These are phyloP conservation scores for Fusarium chuoi DNA, from an alignment of 2,329 filamentous ascomycete species.

Conservation along the genomic window DNA sequence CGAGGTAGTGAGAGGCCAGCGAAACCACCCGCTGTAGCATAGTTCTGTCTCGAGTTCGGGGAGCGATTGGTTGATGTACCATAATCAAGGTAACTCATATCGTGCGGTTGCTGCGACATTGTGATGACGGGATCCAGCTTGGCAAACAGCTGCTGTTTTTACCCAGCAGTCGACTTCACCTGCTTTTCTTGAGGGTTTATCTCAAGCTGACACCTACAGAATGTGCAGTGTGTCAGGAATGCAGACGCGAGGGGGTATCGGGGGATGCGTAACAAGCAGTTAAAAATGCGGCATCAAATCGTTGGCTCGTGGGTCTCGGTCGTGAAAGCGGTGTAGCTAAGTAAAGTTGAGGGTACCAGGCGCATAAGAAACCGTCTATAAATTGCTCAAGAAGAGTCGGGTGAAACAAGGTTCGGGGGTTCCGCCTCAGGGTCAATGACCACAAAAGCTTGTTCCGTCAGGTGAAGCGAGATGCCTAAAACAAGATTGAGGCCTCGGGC, in stretches of 20 bases:
- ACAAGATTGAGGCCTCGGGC: constrained; percentile 20
- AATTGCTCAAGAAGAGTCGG: background rate
- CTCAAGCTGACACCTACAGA: constrained; percentile 7
- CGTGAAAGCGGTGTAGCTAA: constrained; percentile 39
- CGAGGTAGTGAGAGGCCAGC: constrained; percentile 56
- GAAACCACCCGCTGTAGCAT: constrained; percentile 60
- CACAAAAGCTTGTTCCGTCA: constrained; percentile 13
- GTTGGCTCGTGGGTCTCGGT: constrained; percentile 33
- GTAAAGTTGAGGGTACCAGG: constrained; percentile 11
- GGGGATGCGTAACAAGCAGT: constrained; percentile 16
- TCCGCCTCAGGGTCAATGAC: background rate
- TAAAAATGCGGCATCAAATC: constrained; percentile 40
- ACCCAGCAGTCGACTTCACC: constrained; percentile 32
- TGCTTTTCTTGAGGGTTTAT: constrained; percentile 1
- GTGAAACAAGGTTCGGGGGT: constrained; percentile 6
- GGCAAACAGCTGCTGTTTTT: constrained; percentile 38
- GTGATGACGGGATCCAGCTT: constrained; percentile 38
- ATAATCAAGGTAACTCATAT: constrained; percentile 79
- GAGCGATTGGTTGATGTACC: constrained; percentile 67
- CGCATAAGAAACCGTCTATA: constrained; percentile 18
- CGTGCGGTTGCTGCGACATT: constrained; percentile 63
- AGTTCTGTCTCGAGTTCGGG: constrained; percentile 74
- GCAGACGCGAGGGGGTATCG: constrained; percentile 13
- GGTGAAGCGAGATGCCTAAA: constrained; percentile 3
- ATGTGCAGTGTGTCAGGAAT: constrained; percentile 4